Conservation (phyloP, 345 rosid species). For the Rhodamnia rubescens region DNA sequence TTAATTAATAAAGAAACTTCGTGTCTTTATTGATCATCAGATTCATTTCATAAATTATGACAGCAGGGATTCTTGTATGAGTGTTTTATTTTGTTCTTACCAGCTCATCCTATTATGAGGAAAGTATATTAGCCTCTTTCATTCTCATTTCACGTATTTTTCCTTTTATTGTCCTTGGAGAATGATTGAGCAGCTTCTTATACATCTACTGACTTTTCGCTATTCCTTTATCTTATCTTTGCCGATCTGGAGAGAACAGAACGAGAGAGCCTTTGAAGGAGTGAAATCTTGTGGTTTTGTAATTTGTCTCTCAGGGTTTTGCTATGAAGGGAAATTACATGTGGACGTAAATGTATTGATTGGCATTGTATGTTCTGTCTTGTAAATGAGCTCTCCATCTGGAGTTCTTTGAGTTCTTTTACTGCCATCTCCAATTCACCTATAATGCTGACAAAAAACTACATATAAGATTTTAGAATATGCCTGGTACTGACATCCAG, state of each 20-base stretch:
- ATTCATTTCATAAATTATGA: not conserved
- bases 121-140: not conserved
- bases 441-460: not conserved
- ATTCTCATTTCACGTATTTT: not conserved
- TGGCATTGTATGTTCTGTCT: not conserved
- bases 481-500: not conserved
- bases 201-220: not conserved
- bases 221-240: not conserved
- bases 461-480: not conserved
- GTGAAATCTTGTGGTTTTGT: not conserved
- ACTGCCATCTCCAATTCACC: not conserved
- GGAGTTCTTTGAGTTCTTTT: not conserved
- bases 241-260: not conserved
- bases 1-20: not conserved
- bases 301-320: not conserved
- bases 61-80: not conserved
- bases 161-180: not conserved
- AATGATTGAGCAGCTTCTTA: not conserved
- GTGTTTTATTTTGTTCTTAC: not conserved
- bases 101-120: not conserved
- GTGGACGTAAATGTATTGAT: not conserved
- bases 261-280: not conserved
- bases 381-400: not conserved
- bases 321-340: not conserved
- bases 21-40: not conserved